Evolutionary conservation across 345 rosid species (phyloP), one percentile per base, ranked within the genome.

Genomic region (Hirschfeldia incana): DNA sequence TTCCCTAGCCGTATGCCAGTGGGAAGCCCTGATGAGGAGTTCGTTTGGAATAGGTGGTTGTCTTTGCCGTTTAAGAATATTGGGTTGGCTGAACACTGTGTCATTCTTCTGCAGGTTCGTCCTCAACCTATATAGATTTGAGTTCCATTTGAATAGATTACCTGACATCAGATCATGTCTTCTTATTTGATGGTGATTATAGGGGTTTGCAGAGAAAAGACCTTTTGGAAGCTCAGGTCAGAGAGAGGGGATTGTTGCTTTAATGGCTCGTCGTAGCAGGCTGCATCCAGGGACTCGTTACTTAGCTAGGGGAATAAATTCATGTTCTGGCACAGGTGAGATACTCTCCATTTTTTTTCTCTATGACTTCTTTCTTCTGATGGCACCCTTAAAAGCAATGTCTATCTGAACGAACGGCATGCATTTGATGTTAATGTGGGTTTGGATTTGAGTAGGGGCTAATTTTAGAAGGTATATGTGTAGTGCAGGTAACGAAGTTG

Each of bases 161-260:
- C 5, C 9, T 63, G 46, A 37, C 65, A 42, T 39, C 58, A 9
- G 60, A 36, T 59, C 58, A 67, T 60, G 51, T 77, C 84, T 87
- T 82, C 85, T 85, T 75, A 87, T 87, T 85, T 11, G 15, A 27
- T 27, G 30, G 9, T 88, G 83, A 82, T 86, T 90, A 81, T 89
- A 95, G 99, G 99, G 99, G 82, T 95, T 93, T 90, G 99, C 94
- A 90, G 98, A 95, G 81, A 85, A 78, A 87, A 89, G 96, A 84
- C 84, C 73, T 78, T 95, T 95, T 82, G 99, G 96, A 85, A 90
- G 98, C 84, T 84, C 85, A 72, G 97, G 96, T 83, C 98, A 91
- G 85, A 42, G 85, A 78, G 98, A 94, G 86, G 99, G 99, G 67
- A 74, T 93, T 74, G 97, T 93, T 86, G 93, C 96, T 78, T 85